phyloP scores from a whole-genome alignment of 768 basidiomycete genomes.

The Tylopilus sp. region DNA sequence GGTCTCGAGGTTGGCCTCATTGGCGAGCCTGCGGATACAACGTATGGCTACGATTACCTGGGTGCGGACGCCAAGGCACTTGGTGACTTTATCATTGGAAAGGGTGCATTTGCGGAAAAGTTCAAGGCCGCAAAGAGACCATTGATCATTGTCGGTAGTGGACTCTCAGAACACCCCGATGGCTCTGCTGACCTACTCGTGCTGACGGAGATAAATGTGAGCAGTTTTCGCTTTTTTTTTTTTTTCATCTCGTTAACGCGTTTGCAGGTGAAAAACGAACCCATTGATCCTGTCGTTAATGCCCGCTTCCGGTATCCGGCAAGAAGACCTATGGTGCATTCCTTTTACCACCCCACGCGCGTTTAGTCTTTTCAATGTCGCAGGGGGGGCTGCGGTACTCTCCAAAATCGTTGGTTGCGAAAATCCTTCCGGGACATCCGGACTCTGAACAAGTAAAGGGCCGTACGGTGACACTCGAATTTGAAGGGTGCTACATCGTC shows the following conservation, averaged over 20 bases:
- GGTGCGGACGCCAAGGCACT: slow-evolving; percentile 75
- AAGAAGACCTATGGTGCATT: slow-evolving; percentile 77
- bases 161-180: slow-evolving; percentile 80
- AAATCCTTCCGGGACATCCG: slow-evolving; percentile 71
- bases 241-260: slow-evolving; percentile 8
- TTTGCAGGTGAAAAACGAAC: slow-evolving; percentile 64
- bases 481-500: slow-evolving; percentile 61
- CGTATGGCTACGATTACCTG: slow-evolving; percentile 91
- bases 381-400: slow-evolving; percentile 79
- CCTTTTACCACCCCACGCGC: neutral
- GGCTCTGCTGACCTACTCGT: slow-evolving; percentile 77
- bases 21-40: slow-evolving; percentile 86
- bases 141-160: slow-evolving; percentile 92
- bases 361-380: slow-evolving; percentile 1
- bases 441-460: slow-evolving; percentile 63
- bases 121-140: slow-evolving; percentile 90
- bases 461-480: slow-evolving; percentile 81
- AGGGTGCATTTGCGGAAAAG: slow-evolving; percentile 76
- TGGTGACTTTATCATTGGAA: slow-evolving; percentile 72
- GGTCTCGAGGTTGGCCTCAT: slow-evolving; percentile 85
- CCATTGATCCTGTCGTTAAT: slow-evolving; percentile 55
- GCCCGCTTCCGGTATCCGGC: slow-evolving; percentile 60
- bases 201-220: slow-evolving; percentile 82
- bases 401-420: slow-evolving; percentile 66
- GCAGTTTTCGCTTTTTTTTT: neutral